These are phyloP conservation scores for Graphilbum ipis-grandicollis DNA, from an alignment of 2,329 filamentous ascomycete species.

Conservation along the genomic window DNA sequence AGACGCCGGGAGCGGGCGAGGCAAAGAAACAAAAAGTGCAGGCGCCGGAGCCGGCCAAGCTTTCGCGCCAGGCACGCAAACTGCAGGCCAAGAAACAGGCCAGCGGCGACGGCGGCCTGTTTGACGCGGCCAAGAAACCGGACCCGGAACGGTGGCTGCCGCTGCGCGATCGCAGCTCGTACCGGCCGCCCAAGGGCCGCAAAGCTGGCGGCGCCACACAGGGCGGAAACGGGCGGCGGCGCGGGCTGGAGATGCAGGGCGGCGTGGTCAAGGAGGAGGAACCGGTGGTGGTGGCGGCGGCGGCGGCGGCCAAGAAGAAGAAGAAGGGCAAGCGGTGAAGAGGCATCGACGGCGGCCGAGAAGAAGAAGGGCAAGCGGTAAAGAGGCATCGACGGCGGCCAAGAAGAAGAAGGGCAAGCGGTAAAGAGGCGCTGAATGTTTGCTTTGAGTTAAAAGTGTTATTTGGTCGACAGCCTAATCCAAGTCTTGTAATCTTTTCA, in stretches of 20 bases:
- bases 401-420: background rate
- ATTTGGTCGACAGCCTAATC: too few relatives aligned
- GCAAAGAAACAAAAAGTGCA: background rate
- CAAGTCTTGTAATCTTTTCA: too few relatives aligned
- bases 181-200: slow-evolving; percentile 76
- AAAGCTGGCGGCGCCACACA: slow-evolving; percentile 60
- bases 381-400: background rate
- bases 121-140: slow-evolving; percentile 58
- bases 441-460: too few relatives aligned
- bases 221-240: slow-evolving; percentile 24
- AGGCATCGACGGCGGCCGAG: background rate
- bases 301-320: slow-evolving; percentile 15
- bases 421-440: too few relatives aligned
- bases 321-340: slow-evolving; percentile 28
- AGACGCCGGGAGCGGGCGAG: too few relatives aligned
- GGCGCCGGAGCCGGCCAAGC: slow-evolving; percentile 7
- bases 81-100: slow-evolving; percentile 14
- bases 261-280: slow-evolving; percentile 61
- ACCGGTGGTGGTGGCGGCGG: slow-evolving; percentile 34
- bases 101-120: too few relatives aligned
- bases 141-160: slow-evolving; percentile 92
- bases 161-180: slow-evolving; percentile 72
- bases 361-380: background rate
- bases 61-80: slow-evolving; percentile 25
- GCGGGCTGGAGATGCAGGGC: slow-evolving; percentile 62